Evolutionary conservation across 371 early-diverging fungal genomes (phyloP).

Genomic region (Apophysomyces elegans): DNA sequence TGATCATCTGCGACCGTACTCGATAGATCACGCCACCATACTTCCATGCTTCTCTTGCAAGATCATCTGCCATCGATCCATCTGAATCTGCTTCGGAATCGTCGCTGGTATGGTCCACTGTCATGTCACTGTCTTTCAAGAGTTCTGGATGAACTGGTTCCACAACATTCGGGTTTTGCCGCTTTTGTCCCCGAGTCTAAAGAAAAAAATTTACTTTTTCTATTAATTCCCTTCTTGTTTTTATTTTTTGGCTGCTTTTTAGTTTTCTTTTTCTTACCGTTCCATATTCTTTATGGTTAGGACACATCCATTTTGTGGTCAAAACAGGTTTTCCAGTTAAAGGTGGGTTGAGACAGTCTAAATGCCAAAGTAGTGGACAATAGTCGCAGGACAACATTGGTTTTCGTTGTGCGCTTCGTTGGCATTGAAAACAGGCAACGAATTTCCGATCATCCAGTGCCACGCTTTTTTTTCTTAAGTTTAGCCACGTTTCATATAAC

Average conservation of each 20-base stretch:
- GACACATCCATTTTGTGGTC: background rate
- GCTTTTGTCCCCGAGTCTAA: conserved; percentile 7
- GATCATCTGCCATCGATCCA: conserved; percentile 7
- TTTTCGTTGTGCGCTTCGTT: background rate
- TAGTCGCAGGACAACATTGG: background rate
- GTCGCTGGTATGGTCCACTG: background rate
- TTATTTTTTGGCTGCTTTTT: background rate
- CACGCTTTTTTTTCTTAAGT: background rate
- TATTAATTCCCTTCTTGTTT: background rate
- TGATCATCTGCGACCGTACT: conserved; percentile 5
- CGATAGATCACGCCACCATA: conserved; percentile 12
- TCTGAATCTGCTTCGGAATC: conserved; percentile 6
- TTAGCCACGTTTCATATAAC: too few species aligned
- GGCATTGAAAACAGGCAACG: conserved; percentile 4
- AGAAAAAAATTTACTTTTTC: background rate
- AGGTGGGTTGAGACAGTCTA: conserved; percentile 1
- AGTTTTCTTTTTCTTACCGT: background rate
- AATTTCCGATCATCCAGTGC: background rate
- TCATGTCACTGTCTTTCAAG: background rate
- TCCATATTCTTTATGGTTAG: conserved; percentile 2
- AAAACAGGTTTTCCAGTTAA: background rate
- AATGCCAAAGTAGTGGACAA: conserved; percentile 1
- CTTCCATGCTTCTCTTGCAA: conserved; percentile 12
- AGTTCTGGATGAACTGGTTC: background rate
- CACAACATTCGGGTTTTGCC: conserved; percentile 4